A percentile compares a stretch with the other conserved stretches of the same genome.
Conservation (phyloP, 2,329 filamentous ascomycete genomes). For the Diaporthe vexans region DNA sequence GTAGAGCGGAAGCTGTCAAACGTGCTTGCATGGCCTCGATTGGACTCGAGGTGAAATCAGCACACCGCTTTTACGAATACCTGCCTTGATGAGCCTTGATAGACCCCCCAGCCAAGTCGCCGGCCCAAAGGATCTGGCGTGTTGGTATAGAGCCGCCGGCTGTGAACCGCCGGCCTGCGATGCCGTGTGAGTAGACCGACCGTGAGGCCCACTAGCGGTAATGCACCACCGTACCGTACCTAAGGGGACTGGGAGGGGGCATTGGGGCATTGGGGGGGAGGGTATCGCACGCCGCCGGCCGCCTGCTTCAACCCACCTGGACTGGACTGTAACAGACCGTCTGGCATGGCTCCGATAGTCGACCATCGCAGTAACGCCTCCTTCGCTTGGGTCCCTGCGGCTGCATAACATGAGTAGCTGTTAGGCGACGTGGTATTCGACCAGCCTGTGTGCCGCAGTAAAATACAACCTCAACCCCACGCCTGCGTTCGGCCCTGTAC, state of each 20-base stretch:
- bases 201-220: constrained; percentile 14
- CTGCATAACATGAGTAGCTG: constrained; percentile 29
- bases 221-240: background rate
- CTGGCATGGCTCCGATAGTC: constrained; percentile 4
- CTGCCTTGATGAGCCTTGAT: constrained; percentile 11
- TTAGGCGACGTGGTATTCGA: constrained; percentile 26
- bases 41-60: constrained; percentile 22
- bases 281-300: constrained; percentile 28
- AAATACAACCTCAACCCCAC: constrained; percentile 29
- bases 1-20: constrained; percentile 31
- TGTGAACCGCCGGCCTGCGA: constrained; percentile 23
- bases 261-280: too few relatives aligned
- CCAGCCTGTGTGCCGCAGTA: constrained; percentile 13
- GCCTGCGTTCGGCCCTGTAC: constrained; percentile 29
- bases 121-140: constrained; percentile 20
- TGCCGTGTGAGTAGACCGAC: constrained; percentile 11
- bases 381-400: constrained; percentile 28
- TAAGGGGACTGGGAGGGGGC: background rate
- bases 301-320: constrained; percentile 20
- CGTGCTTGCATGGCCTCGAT: constrained; percentile 8
- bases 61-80: constrained; percentile 37
- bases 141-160: constrained; percentile 10
- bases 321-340: background rate
- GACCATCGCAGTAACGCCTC: constrained; percentile 13
- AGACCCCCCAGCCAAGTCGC: constrained; percentile 23